These are phyloP conservation scores for Phialophora macrospora DNA, from an alignment of 2,329 filamentous ascomycete species.

Conservation along the genomic window DNA sequence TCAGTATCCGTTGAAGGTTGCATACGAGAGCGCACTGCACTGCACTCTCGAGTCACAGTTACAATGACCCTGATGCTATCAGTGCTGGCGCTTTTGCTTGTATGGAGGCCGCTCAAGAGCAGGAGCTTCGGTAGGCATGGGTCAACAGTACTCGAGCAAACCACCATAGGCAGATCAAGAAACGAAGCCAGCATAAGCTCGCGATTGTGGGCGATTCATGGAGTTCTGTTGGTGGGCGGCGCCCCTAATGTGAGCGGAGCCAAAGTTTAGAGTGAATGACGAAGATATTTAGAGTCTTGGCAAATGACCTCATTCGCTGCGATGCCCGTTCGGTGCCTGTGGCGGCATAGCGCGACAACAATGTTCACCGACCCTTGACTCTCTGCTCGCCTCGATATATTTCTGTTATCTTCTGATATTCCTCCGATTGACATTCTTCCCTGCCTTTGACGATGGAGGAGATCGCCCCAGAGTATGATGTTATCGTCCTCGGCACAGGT, in stretches of 20 bases:
- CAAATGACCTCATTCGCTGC: constrained; percentile 25
- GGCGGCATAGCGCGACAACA: constrained; percentile 20
- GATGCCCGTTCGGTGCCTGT: constrained; percentile 3
- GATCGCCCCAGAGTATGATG: constrained; percentile 97
- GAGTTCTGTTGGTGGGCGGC: background rate
- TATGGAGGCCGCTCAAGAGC: too few relatives aligned
- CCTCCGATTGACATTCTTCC: constrained; percentile 11
- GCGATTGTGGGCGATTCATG: background rate
- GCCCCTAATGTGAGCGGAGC: background rate
- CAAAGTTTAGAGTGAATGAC: background rate
- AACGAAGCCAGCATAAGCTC: background rate
- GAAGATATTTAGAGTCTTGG: background rate
- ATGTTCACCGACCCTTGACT: constrained; percentile 30
- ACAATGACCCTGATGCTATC: too few relatives aligned
- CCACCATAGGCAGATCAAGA: background rate
- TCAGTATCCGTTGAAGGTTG: too few relatives aligned
- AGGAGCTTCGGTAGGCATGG: too few relatives aligned
- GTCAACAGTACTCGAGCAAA: too few relatives aligned
- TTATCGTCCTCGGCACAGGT: constrained; percentile 98
- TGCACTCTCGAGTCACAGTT: too few relatives aligned
- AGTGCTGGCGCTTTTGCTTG: too few relatives aligned
- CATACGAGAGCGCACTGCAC: too few relatives aligned
- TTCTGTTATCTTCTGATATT: constrained; percentile 10
- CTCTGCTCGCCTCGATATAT: constrained; percentile 4
- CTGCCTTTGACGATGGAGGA: constrained; percentile 76